Evolutionary conservation across 257 asterid genomes (phyloP), one percentile per base, ranked within the genome.

Genomic region (Solanum pennellii): DNA sequence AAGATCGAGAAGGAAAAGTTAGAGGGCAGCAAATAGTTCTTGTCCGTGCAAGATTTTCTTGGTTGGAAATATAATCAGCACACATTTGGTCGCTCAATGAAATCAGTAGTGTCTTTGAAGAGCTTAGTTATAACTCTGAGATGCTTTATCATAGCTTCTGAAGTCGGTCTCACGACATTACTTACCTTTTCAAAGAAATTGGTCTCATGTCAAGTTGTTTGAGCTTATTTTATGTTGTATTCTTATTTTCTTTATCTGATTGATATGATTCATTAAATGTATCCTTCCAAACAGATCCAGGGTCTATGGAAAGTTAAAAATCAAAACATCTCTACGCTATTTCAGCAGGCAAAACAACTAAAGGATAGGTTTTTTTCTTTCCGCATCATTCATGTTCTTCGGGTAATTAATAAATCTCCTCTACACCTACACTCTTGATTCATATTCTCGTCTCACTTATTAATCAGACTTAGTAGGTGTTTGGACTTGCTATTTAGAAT

Each of bases 281-380:
- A 49, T 41, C 47, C 56, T 35, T 71, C 87, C 35, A 16, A 87
- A 89, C 91, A 96, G 98, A 92, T 96, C 86, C 98, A 95, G 88
- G 99, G 98, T 84, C 88, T 87, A 83, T 95, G 98, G 98, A 95
- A 89, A 93, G 99, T 95, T 80, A 96, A 94, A 90, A 94, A 94
- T 92, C 95, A 93, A 86, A 94, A 94, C 83, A 93, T 96, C 72
- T 91, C 96, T 18, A 82, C 83, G 89, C 87, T 93, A 90, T 94
- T 29, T 35, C 93, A 91, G 44, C 98, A 95, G 90, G 99, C 98
- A 9, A 96, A 93, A 87, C 92, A 91, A 77, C 91, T 96, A 90
- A 96, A 93, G 94, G 97, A 94, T 60, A 93, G 90, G 87, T 96
- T 95, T 90, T 86, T 75, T 27, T 93, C 95, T 0, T 95, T 94